phyloP scores from a whole-genome alignment of 2,329 filamentous ascomycete genomes.

The Chaetomiaceae sp. region DNA sequence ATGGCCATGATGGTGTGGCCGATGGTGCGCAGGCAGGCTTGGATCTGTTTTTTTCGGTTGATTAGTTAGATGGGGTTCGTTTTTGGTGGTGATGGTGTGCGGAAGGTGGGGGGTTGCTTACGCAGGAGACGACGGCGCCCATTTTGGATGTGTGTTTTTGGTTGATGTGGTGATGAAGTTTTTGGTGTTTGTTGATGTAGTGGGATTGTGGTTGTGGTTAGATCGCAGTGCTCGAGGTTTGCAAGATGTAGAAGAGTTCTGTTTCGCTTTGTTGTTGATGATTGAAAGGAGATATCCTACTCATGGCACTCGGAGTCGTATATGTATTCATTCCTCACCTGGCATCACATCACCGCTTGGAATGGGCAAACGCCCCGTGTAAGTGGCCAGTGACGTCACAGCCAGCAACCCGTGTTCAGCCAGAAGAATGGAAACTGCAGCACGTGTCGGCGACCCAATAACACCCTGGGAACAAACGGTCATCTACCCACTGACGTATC shows the following conservation, averaged over 20 bases:
- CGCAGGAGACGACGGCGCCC: constrained; percentile 80
- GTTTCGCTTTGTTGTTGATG: neutral
- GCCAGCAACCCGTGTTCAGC: no score
- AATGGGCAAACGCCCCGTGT: neutral
- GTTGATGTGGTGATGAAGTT: constrained; percentile 9
- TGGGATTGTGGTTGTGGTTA: neutral
- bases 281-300: neutral
- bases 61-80: neutral
- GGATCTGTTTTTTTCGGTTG: constrained; percentile 44
- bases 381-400: constrained; percentile 18
- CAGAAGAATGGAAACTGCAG: no score
- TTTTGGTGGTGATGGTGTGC: no score
- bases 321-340: constrained; percentile 3
- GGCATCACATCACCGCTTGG: neutral
- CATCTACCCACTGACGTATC: no score
- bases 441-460: no score
- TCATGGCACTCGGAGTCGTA: neutral
- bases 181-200: constrained; percentile 6
- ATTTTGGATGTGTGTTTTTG: constrained; percentile 46
- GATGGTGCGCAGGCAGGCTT: constrained; percentile 58
- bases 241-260: neutral
- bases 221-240: neutral
- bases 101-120: constrained; percentile 46
- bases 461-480: no score
- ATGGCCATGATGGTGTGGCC: constrained; percentile 64